phyloP scores from a whole-genome alignment of 1,139 yeast species.

The Suzukiozyma palmioleophila region DNA sequence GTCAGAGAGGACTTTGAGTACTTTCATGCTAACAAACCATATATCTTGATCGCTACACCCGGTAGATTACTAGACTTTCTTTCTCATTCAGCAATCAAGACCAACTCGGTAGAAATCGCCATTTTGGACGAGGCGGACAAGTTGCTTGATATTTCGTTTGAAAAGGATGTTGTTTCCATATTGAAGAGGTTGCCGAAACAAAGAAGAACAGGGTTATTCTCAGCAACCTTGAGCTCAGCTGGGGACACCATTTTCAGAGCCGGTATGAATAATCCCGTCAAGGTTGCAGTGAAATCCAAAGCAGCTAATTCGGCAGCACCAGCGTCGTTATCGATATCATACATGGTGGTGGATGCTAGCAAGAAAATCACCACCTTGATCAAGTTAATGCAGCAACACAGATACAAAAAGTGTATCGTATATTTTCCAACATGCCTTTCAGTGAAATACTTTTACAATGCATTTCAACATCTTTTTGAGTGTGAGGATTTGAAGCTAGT shows the following conservation, averaged over 20 bases:
- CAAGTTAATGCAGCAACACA: slow-evolving; percentile 47
- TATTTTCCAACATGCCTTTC: slow-evolving; percentile 88
- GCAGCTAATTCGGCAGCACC: slow-evolving; percentile 46
- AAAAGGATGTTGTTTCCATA: slow-evolving; percentile 61
- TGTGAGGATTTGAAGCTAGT: slow-evolving; percentile 41
- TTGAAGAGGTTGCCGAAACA: slow-evolving; percentile 76
- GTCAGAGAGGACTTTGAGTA: slow-evolving; percentile 70
- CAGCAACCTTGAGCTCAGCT: slow-evolving; percentile 86
- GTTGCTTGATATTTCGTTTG: slow-evolving; percentile 75
- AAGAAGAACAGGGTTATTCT: slow-evolving; percentile 87
- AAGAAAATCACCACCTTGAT: slow-evolving; percentile 57
- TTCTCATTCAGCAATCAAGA: slow-evolving; percentile 44
- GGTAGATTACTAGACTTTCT: slow-evolving; percentile 82
- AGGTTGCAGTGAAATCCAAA: slow-evolving; percentile 64
- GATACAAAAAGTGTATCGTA: slow-evolving; percentile 73
- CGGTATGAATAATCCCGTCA: slow-evolving; percentile 88
- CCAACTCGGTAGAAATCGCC: slow-evolving; percentile 62
- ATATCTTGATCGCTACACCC: slow-evolving; percentile 86
- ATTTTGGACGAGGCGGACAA: slow-evolving; percentile 94
- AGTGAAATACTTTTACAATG: slow-evolving; percentile 69
- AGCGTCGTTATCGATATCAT: slow-evolving; percentile 57
- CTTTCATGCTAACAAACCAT: slow-evolving; percentile 55
- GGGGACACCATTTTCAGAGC: slow-evolving; percentile 65
- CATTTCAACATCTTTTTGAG: slow-evolving; percentile 33
- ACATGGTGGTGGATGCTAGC: slow-evolving; percentile 57